Conservation (phyloP, 805 yeast genomes). For the Starmerella geochares region DNA sequence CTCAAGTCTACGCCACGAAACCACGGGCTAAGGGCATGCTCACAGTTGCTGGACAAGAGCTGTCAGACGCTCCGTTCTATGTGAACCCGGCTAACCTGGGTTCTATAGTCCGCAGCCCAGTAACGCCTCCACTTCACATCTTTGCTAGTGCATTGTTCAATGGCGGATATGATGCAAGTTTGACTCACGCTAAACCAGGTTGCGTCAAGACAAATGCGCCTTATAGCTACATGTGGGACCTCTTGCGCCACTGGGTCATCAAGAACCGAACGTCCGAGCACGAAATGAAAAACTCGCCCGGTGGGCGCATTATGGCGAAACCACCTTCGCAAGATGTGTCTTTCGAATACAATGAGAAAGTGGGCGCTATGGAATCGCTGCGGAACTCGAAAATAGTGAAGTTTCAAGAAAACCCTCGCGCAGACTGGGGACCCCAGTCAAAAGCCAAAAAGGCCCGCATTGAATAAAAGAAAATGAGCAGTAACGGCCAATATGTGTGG, state of each 20-base stretch:
- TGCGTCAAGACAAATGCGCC: slow-evolving; percentile 87
- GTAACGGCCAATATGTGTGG: too few species aligned
- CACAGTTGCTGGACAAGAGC: slow-evolving; percentile 66
- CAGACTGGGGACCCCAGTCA: slow-evolving; percentile 96
- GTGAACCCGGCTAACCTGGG: slow-evolving; percentile 70
- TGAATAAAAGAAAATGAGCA: background rate
- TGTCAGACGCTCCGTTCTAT: slow-evolving; percentile 59
- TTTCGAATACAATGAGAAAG: slow-evolving; percentile 50
- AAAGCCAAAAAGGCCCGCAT: slow-evolving; percentile 31
- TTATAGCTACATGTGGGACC: slow-evolving; percentile 64
- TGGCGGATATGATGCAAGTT: slow-evolving; percentile 68
- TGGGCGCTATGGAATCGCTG: slow-evolving; percentile 47
- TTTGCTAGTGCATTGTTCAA: slow-evolving; percentile 75
- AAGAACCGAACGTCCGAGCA: slow-evolving; percentile 35
- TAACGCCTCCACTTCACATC: slow-evolving; percentile 62
- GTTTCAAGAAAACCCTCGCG: slow-evolving; percentile 84
- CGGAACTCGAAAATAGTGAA: slow-evolving; percentile 74
- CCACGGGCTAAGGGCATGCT: slow-evolving; percentile 89
- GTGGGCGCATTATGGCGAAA: slow-evolving; percentile 27
- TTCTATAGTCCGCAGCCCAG: slow-evolving; percentile 63
- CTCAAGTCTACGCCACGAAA: slow-evolving; percentile 59
- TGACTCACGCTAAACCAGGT: slow-evolving; percentile 82
- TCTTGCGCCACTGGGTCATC: slow-evolving; percentile 53
- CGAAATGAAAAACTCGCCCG: slow-evolving; percentile 31
- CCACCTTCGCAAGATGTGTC: slow-evolving; percentile 33